phyloP scores from a whole-genome alignment of 2,329 filamentous ascomycete species.

The Tolypocladium endophyticum region DNA sequence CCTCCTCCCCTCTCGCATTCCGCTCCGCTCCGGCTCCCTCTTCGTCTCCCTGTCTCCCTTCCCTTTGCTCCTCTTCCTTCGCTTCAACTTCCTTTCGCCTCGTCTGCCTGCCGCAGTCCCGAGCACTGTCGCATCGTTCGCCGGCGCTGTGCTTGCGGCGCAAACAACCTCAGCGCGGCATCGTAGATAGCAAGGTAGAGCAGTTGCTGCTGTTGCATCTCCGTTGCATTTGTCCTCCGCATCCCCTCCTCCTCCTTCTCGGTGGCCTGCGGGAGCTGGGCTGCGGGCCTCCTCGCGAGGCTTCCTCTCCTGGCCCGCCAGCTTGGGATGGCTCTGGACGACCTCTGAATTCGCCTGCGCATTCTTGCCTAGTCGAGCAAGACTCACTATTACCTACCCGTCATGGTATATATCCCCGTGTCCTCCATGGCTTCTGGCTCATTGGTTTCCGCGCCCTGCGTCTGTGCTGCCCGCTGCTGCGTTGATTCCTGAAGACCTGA shows the following conservation, averaged over 20 bases:
- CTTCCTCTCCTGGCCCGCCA: neutral
- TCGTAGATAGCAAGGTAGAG: neutral
- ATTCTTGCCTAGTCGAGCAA: neutral
- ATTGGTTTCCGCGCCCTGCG: no score
- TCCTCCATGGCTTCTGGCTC: neutral
- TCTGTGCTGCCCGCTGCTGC: neutral
- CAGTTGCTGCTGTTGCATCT: neutral
- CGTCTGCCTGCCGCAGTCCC: neutral
- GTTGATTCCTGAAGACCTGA: no score
- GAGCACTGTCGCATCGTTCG: neutral
- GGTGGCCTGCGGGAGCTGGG: neutral
- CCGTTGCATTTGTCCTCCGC: neutral
- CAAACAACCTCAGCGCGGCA: neutral
- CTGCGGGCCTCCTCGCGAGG: neutral
- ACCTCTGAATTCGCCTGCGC: neutral
- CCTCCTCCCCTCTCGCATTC: neutral
- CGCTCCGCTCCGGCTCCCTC: neutral
- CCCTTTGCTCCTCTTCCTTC: no score
- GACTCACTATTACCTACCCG: neutral
- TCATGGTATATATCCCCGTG: conserved; percentile 1
- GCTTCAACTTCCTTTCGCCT: neutral
- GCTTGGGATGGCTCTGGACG: conserved; percentile 8
- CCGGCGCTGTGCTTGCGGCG: neutral
- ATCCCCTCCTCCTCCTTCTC: neutral
- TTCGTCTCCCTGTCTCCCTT: neutral